Evolutionary conservation across 169 alveolate genomes (phyloP), one percentile per base, ranked within the genome.

Genomic region (Ichthyophthirius multifiliis): DNA sequence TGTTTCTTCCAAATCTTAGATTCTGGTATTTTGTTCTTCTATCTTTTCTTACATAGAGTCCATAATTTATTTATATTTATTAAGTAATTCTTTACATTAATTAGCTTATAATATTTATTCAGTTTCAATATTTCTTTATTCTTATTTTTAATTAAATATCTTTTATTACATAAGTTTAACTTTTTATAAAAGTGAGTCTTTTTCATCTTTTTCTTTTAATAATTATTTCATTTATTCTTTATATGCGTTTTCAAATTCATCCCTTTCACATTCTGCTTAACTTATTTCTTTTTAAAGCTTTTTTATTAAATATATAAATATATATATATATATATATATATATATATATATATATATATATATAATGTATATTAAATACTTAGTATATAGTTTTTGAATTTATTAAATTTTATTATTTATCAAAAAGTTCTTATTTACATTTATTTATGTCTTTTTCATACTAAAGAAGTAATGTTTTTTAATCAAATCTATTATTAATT

Each of bases 11-110:
- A 92, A 73, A 64, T 91, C 88, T 15, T 92, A 82, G 3, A 95
- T 94, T 15, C 93, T 87, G 64, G 93, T 96, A 76, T 95, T 96
- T 74, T 96, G 83, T 85, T 93, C 96, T 76, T 92, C 93, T 45
- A 95, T 79, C 74, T 96, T 84, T 43, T 84, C 88, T 0, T 96
- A 90, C 34, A 95, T 83, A 10, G 96, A 94, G 10, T 91, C 90
- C 97, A 94, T 94, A 5, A 93, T 93, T 87, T 94, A 96, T 83
- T 96, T 87, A 73, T 95, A 86, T 67, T 94, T 92, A 13, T 92
- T 20, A 39, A 95, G 83, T 62, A 95, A 75, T 65, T 92, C 85
- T 88, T 95, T 93, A 83, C 90, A 92, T 67, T 90, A 83, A 65
- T 95, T 96, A 35, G 88, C 92, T 78, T 93, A 83, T 3, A 92